Evolutionary conservation across 768 basidiomycete genomes (phyloP).

Genomic region (Hygrophoropsis aurantiaca): DNA sequence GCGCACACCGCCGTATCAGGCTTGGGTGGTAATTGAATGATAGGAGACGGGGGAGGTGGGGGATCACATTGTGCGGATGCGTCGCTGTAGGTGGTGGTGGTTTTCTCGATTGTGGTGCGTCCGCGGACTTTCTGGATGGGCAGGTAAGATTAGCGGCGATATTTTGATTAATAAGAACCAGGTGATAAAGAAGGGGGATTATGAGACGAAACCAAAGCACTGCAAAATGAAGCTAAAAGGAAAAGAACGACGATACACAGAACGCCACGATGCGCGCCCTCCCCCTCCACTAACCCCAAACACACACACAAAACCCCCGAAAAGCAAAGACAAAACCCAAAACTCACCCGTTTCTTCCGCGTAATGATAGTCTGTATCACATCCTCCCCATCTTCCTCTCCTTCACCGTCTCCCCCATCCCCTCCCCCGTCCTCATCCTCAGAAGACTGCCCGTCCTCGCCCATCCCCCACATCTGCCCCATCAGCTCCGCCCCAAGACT

Average conservation of each 20-base stretch:
- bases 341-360: slow-evolving; percentile 68
- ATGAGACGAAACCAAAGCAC: too few relatives aligned
- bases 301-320: background rate
- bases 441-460: slow-evolving; percentile 44
- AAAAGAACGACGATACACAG: too few relatives aligned
- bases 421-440: slow-evolving; percentile 37
- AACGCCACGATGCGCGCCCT: too few relatives aligned
- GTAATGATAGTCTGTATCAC: slow-evolving; percentile 90
- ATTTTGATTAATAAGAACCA: background rate
- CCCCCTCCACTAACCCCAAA: background rate
- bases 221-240: too few relatives aligned
- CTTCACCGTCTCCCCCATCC: slow-evolving; percentile 42
- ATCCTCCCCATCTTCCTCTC: slow-evolving; percentile 63
- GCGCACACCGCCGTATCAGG: slow-evolving; percentile 49
- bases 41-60: slow-evolving; percentile 42
- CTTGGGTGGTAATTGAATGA: slow-evolving; percentile 63
- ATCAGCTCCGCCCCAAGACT: slow-evolving; percentile 73
- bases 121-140: slow-evolving; percentile 74
- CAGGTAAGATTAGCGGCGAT: slow-evolving; percentile 7
- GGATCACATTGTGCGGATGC: slow-evolving; percentile 71
- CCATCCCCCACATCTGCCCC: slow-evolving; percentile 56
- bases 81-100: slow-evolving; percentile 71
- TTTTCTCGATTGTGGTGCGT: slow-evolving; percentile 46
- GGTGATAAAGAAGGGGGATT: too few relatives aligned
- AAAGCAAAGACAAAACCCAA: background rate